Conservation (phyloP, 2,329 filamentous ascomycete species). For the Hymenotorrendiella dingleyae region DNA sequence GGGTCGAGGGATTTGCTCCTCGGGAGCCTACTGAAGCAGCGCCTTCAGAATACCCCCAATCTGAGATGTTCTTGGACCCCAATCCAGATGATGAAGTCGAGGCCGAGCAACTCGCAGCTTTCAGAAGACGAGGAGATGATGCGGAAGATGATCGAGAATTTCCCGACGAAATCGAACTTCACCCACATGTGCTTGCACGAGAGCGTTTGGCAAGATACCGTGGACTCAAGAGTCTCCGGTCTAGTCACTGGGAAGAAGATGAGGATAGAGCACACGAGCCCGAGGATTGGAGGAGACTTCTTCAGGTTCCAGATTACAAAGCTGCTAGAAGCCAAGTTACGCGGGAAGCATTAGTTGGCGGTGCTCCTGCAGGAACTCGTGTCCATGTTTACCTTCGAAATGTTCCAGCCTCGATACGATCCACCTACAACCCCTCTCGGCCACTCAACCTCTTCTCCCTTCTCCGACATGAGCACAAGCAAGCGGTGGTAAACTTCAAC, state of each 20-base stretch:
- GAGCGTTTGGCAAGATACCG: conserved; percentile 83
- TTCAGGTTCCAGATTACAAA: conserved; percentile 87
- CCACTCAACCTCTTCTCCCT: conserved; percentile 79
- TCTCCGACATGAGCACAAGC: conserved; percentile 91
- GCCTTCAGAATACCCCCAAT: conserved; percentile 86
- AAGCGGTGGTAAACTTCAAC: conserved; percentile 81
- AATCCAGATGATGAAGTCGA: conserved; percentile 78
- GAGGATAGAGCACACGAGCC: conserved; percentile 86
- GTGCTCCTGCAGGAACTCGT: conserved; percentile 75
- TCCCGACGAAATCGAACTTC: conserved; percentile 93
- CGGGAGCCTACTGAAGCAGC: conserved; percentile 69
- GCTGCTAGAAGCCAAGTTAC: conserved; percentile 70
- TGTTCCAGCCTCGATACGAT: conserved; percentile 47
- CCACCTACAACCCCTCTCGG: conserved; percentile 44
- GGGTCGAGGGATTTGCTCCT: conserved; percentile 62
- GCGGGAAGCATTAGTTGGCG: conserved; percentile 82
- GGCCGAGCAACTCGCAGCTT: conserved; percentile 72
- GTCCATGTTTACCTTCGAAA: conserved; percentile 71
- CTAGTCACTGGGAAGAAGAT: conserved; percentile 81
- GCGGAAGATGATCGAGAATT: conserved; percentile 90
- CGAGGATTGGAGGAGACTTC: conserved; percentile 78
- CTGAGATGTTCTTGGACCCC: conserved; percentile 77
- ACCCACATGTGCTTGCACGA: conserved; percentile 76
- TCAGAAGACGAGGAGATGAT: conserved; percentile 72
- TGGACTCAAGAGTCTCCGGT: conserved; percentile 84